phyloP scores from a whole-genome alignment of 2,329 filamentous ascomycete genomes.

The Thermomyces lanuginosus region DNA sequence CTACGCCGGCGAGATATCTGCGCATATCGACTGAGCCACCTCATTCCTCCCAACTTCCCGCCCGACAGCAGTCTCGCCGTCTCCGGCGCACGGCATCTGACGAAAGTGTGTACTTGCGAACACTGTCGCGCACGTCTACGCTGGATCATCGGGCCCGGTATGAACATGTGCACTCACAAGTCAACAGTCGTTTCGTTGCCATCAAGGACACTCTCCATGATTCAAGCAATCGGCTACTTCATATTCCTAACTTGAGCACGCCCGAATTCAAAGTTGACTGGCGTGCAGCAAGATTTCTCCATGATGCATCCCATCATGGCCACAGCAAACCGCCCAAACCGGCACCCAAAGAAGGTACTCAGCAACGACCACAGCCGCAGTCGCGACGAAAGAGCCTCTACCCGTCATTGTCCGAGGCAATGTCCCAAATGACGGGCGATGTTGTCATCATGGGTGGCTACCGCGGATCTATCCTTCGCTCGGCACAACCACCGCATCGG shows the following conservation, averaged over 20 bases:
- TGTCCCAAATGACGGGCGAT: conserved; percentile 63
- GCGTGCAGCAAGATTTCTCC: conserved; percentile 17
- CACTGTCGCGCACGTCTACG: conserved; percentile 62
- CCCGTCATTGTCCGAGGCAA: conserved; percentile 39
- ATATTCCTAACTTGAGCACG: conserved; percentile 30
- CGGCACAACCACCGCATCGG: conserved; percentile 63
- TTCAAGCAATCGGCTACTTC: conserved; percentile 51
- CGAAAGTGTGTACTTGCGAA: conserved; percentile 56
- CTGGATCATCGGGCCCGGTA: conserved; percentile 72
- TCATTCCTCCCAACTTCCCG: too few species aligned
- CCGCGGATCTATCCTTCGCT: conserved; percentile 74
- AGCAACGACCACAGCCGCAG: conserved; percentile 8
- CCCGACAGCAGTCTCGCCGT: too few species aligned
- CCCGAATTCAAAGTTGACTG: conserved; percentile 23
- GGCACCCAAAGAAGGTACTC: not conserved
- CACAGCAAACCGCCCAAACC: conserved; percentile 8
- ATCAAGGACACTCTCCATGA: conserved; percentile 79
- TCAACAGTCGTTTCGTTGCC: conserved; percentile 78
- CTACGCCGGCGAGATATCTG: too few species aligned
- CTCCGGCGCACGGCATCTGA: conserved; percentile 54
- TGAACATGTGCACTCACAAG: conserved; percentile 62
- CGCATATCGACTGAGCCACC: too few species aligned
- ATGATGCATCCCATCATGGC: conserved; percentile 14
- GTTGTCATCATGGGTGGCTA: conserved; percentile 82
- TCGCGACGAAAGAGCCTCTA: conserved; percentile 16